Evolutionary conservation across 495 filamentous ascomycete genomes (phyloP).

Genomic region (Chlorociboria aeruginascens): DNA sequence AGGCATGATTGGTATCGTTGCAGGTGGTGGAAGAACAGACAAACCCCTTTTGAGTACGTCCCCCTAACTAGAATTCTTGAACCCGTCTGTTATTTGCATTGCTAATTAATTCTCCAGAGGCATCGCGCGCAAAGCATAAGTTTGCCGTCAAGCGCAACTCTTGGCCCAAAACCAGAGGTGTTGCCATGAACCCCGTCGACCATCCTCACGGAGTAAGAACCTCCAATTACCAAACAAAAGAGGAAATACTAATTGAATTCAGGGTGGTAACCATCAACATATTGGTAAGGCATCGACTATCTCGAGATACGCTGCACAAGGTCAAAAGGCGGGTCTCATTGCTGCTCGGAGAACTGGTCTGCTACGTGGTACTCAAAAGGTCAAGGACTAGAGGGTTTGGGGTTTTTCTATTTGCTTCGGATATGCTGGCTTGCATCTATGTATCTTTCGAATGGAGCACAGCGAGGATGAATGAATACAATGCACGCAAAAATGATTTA

Average conservation of each 20-base stretch:
- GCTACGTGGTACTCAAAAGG: slow-evolving; percentile 98
- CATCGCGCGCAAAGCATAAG: slow-evolving; percentile 97
- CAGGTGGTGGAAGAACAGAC: slow-evolving; percentile 97
- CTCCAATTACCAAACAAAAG: slow-evolving; percentile 23
- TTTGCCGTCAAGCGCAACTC: slow-evolving; percentile 99
- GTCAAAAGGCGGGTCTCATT: slow-evolving; percentile 99
- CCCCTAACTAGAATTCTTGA: neutral
- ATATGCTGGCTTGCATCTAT: slow-evolving; percentile 42
- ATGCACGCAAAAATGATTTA: neutral
- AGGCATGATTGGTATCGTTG: slow-evolving; percentile 99
- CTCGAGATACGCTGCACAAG: slow-evolving; percentile 89
- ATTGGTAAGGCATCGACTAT: slow-evolving; percentile 99
- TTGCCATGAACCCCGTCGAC: slow-evolving; percentile 99
- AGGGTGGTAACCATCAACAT: slow-evolving; percentile 99
- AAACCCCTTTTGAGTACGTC: slow-evolving; percentile 85
- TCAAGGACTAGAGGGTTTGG: slow-evolving; percentile 68
- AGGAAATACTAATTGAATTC: slow-evolving; percentile 8
- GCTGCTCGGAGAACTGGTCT: slow-evolving; percentile 97
- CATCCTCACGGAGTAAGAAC: slow-evolving; percentile 84
- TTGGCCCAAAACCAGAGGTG: slow-evolving; percentile 99
- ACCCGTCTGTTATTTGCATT: neutral
- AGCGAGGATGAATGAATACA: slow-evolving; percentile 18
- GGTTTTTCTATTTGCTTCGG: slow-evolving; percentile 38
- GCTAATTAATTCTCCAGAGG: slow-evolving; percentile 46
- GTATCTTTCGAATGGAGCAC: slow-evolving; percentile 32